phyloP scores from a whole-genome alignment of 257 asterid species.

The Leptodermis oblonga region DNA sequence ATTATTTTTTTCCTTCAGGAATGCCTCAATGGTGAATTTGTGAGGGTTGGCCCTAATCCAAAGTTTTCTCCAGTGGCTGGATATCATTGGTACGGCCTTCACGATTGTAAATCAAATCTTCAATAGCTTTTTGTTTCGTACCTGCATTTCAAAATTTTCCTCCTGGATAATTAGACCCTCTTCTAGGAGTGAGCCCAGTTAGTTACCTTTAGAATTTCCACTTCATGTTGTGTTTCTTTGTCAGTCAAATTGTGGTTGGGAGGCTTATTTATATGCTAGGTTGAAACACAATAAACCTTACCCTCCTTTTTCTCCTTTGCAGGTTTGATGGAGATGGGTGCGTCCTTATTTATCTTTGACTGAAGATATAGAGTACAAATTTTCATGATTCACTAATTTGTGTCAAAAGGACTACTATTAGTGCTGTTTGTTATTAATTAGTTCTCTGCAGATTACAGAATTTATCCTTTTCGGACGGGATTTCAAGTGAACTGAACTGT shows the following conservation, averaged over 20 bases:
- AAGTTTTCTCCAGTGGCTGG: slow-evolving; percentile 95
- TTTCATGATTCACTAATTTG: not conserved
- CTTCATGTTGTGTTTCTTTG: not conserved
- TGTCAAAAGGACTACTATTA: not conserved
- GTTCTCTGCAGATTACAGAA: not conserved
- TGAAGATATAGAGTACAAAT: not conserved
- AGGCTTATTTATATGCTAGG: not conserved
- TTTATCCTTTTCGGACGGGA: not conserved
- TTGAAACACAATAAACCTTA: slow-evolving; percentile 10
- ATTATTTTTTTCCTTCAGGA: slow-evolving; percentile 44
- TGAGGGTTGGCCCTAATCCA: slow-evolving; percentile 90
- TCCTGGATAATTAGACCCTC: not conserved
- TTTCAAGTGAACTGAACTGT: not conserved
- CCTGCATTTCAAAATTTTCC: slow-evolving; percentile 7
- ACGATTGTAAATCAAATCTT: slow-evolving; percentile 6
- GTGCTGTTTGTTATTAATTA: not conserved
- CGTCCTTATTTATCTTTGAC: slow-evolving; percentile 23
- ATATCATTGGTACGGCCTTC: slow-evolving; percentile 69
- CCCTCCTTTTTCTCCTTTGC: slow-evolving; percentile 31
- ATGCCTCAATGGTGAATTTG: slow-evolving; percentile 95
- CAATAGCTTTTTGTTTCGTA: not conserved
- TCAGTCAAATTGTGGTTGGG: not conserved
- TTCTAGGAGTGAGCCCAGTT: not conserved
- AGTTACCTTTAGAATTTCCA: not conserved
- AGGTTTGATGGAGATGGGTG: slow-evolving; percentile 99